These are phyloP conservation scores for Reutealis trisperma DNA, from an alignment of 345 rosid genomes.

Conservation along the genomic window DNA sequence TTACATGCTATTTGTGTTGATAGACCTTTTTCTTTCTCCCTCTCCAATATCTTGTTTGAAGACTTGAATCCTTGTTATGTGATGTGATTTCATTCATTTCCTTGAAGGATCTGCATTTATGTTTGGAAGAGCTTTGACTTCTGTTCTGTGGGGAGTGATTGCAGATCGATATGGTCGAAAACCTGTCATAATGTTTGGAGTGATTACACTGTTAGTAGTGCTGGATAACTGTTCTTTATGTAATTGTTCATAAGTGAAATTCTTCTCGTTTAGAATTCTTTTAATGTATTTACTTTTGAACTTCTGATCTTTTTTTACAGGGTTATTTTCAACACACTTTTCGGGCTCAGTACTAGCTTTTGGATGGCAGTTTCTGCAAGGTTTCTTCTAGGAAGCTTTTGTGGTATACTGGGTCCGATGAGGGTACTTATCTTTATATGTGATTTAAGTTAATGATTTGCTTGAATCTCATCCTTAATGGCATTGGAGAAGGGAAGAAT, in stretches of 20 bases:
- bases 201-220: slow-evolving; percentile 53
- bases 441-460: background rate
- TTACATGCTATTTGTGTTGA: background rate
- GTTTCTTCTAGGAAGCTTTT: slow-evolving; percentile 64
- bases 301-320: slow-evolving; percentile 34
- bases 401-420: slow-evolving; percentile 64
- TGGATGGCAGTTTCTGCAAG: slow-evolving; percentile 69
- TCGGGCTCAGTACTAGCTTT: slow-evolving; percentile 62
- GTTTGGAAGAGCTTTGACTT: slow-evolving; percentile 86
- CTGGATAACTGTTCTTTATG: background rate
- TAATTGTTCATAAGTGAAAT: slow-evolving; percentile 3
- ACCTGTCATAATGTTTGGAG: slow-evolving; percentile 61
- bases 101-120: slow-evolving; percentile 72
- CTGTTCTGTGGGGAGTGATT: slow-evolving; percentile 66
- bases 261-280: background rate
- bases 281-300: background rate
- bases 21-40: background rate
- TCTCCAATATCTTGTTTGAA: slow-evolving; percentile 4
- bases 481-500: background rate
- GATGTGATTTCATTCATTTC: background rate
- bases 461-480: background rate
- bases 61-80: background rate
- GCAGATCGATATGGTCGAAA: slow-evolving; percentile 85
- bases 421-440: slow-evolving; percentile 36
- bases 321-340: slow-evolving; percentile 60